Percentiles rank a stretch among this genome's conserved stretches.
phyloP scores from a whole-genome alignment of 176 grass and related monocot species.

The Cymbopogon citratus region DNA sequence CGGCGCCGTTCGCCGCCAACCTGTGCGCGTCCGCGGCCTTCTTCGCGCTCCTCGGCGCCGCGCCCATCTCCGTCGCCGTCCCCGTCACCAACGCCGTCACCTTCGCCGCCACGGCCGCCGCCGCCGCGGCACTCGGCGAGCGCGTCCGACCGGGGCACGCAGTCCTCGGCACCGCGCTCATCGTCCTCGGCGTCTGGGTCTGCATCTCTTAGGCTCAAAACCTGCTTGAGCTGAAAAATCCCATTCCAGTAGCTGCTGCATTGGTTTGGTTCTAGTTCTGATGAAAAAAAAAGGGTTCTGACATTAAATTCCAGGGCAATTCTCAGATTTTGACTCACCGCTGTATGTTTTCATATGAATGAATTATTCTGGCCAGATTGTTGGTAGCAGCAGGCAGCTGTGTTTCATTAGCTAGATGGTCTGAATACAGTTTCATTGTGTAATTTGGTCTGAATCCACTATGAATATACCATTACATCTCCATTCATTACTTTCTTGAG shows the following conservation, averaged over 20 bases:
- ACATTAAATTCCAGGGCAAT: background rate
- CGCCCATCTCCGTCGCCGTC: conserved; percentile 84
- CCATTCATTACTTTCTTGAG: background rate
- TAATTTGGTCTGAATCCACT: background rate
- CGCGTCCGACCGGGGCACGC: conserved; percentile 38
- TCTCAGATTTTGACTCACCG: too few relatives aligned
- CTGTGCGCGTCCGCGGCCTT: conserved; percentile 75
- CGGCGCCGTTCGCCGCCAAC: conserved; percentile 60
- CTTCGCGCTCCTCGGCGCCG: conserved; percentile 64
- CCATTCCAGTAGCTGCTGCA: background rate
- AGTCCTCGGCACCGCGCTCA: conserved; percentile 58
- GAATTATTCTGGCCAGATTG: background rate
- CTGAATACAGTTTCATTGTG: background rate
- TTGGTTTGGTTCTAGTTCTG: too few relatives aligned
- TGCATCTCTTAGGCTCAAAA: conserved; percentile 43
- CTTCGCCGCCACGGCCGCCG: conserved; percentile 71
- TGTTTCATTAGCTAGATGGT: background rate
- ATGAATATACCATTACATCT: background rate
- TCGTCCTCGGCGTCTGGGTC: conserved; percentile 72
- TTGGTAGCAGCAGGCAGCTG: too few relatives aligned
- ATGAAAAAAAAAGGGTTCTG: background rate
- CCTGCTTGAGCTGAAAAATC: background rate
- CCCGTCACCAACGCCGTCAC: conserved; percentile 87
- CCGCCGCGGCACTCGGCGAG: conserved; percentile 58
- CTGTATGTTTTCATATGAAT: too few relatives aligned